These are phyloP conservation scores for Exobasidium rhododendri DNA, from an alignment of 1,284 basidiomycete genomes.

Conservation along the genomic window DNA sequence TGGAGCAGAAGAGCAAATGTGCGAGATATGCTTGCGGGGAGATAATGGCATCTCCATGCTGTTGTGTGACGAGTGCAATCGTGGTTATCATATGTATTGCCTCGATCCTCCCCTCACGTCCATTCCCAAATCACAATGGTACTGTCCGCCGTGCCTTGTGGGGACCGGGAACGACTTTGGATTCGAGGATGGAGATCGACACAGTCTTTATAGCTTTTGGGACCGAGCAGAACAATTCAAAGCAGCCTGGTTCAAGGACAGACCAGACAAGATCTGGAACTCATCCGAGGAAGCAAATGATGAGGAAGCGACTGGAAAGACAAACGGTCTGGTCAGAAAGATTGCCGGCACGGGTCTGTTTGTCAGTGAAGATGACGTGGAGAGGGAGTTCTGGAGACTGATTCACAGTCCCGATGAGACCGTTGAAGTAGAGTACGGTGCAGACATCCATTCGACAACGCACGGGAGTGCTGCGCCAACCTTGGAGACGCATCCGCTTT, in stretches of 20 bases:
- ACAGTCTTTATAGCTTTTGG: constrained; percentile 86
- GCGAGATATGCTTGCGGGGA: constrained; percentile 66
- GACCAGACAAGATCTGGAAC: constrained; percentile 26
- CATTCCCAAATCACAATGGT: constrained; percentile 93
- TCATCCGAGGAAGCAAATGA: constrained; percentile 5
- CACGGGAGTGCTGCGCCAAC: constrained; percentile 97
- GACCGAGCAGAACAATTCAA: constrained; percentile 85
- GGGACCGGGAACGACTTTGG: constrained; percentile 96
- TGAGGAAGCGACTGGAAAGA: neutral
- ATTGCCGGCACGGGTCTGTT: constrained; percentile 57
- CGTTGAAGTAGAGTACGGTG: constrained; percentile 97
- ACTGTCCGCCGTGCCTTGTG: constrained; percentile 86
- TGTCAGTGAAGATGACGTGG: constrained; percentile 83
- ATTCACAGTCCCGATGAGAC: constrained; percentile 84
- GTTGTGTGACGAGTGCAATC: constrained; percentile 94
- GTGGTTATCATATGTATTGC: constrained; percentile 91
- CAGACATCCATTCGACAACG: constrained; percentile 94
- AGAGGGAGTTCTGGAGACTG: constrained; percentile 94
- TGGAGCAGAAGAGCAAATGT: constrained; percentile 27
- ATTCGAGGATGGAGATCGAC: constrained; percentile 96
- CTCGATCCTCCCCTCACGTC: constrained; percentile 80
- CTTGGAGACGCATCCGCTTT: constrained; percentile 81
- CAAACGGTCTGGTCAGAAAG: constrained; percentile 31
- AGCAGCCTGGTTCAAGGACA: constrained; percentile 18
- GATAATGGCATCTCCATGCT: constrained; percentile 86